Evolutionary conservation across 306 rosid genomes (phyloP).

Genomic region (Benincasa hispida): DNA sequence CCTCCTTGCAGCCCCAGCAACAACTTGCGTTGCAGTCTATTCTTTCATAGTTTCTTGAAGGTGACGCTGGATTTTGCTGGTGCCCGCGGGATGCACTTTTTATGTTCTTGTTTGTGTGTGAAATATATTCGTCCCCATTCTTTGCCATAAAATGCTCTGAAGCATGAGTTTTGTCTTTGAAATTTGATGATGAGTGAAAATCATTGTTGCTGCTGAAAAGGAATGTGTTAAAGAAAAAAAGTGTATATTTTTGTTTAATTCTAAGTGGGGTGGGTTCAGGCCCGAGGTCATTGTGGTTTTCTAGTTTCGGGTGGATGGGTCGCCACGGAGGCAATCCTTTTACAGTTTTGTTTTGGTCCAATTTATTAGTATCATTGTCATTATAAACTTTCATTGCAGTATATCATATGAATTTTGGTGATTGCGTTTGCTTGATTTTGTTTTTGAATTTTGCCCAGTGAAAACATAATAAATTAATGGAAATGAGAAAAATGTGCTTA

Average conservation of each 20-base stretch:
- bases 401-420: constrained; percentile 10
- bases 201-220: constrained; percentile 9
- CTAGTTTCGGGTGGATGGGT: constrained; percentile 35
- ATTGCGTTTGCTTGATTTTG: neutral
- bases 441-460: too few species aligned
- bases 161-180: constrained; percentile 50
- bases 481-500: too few species aligned
- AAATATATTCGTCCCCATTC: constrained; percentile 48
- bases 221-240: constrained; percentile 13
- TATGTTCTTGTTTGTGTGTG: constrained; percentile 28
- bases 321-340: constrained; percentile 30
- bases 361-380: constrained; percentile 15
- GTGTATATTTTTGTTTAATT: constrained; percentile 38
- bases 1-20: constrained; percentile 93
- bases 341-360: constrained; percentile 9
- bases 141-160: constrained; percentile 63
- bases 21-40: constrained; percentile 88
- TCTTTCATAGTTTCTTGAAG: constrained; percentile 42
- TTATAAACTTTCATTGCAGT: constrained; percentile 8
- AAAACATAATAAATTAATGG: too few species aligned
- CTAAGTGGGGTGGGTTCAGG: constrained; percentile 28
- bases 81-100: constrained; percentile 3
- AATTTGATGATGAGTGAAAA: constrained; percentile 11
- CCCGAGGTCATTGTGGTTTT: constrained; percentile 26
- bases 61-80: constrained; percentile 21